A percentile compares a stretch with the other conserved stretches of the same genome.
phyloP scores from a whole-genome alignment of 495 filamentous ascomycete genomes.

The Penicillium paxilli region DNA sequence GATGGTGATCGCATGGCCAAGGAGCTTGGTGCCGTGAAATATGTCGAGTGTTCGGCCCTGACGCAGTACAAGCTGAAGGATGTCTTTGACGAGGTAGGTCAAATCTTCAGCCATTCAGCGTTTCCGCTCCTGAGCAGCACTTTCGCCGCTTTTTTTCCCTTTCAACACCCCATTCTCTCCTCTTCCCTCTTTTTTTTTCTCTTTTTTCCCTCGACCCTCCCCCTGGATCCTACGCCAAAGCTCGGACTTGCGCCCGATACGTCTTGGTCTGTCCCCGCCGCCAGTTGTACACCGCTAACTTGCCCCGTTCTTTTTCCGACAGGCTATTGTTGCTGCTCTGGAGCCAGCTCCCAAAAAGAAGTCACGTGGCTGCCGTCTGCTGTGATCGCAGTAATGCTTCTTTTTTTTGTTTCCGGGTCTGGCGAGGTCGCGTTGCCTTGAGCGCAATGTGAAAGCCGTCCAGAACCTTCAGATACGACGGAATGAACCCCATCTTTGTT shows the following conservation, averaged over 20 bases:
- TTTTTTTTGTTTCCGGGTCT: conserved; percentile 22
- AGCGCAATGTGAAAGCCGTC: neutral
- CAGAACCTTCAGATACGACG: conserved; percentile 26
- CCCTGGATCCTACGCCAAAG: neutral
- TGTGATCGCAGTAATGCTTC: conserved; percentile 34
- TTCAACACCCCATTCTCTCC: neutral
- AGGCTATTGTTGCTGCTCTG: conserved; percentile 89
- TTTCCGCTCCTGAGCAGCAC: no score
- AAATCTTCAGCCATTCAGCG: no score
- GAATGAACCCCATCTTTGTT: conserved; percentile 26
- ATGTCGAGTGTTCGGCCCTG: conserved; percentile 96
- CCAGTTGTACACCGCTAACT: conserved; percentile 11
- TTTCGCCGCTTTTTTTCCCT: neutral
- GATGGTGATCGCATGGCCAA: conserved; percentile 96
- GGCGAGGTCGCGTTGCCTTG: conserved; percentile 3
- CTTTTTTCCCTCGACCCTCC: neutral
- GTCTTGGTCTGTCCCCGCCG: neutral
- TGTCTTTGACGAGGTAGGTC: conserved; percentile 93
- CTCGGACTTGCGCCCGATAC: neutral
- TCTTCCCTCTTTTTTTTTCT: neutral
- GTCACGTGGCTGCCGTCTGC: conserved; percentile 42
- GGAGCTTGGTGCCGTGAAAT: conserved; percentile 94
- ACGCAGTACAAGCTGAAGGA: conserved; percentile 99
- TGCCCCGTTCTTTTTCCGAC: conserved; percentile 1
- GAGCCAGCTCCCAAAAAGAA: conserved; percentile 80